Evolutionary conservation across 192 early-diverging fungal genomes (phyloP).

Genomic region (Rhizophagus sp.): DNA sequence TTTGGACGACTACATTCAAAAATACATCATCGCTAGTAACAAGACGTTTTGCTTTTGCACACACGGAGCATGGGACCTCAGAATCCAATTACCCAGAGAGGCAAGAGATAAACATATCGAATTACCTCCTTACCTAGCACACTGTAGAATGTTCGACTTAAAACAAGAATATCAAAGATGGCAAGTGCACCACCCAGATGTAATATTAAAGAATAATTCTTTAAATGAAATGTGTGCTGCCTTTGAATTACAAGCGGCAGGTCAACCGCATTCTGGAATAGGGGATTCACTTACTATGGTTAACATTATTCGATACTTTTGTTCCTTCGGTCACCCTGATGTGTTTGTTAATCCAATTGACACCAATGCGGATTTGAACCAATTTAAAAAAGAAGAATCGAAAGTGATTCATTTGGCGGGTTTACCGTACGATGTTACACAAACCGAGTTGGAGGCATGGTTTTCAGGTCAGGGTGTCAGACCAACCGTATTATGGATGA

Average conservation of each 20-base stretch:
- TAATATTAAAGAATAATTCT: slow-evolving; percentile 50
- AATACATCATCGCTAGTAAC: slow-evolving; percentile 49
- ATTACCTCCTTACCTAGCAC: slow-evolving; percentile 57
- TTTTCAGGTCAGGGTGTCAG: slow-evolving; percentile 54
- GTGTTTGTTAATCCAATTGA: slow-evolving; percentile 66
- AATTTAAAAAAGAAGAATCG: slow-evolving; percentile 65
- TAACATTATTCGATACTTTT: slow-evolving; percentile 54
- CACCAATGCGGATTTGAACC: slow-evolving; percentile 57
- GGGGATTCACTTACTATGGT: slow-evolving; percentile 64
- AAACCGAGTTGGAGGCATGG: slow-evolving; percentile 62
- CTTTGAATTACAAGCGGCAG: slow-evolving; percentile 51
- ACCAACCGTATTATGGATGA: slow-evolving; percentile 63
- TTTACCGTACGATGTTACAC: slow-evolving; percentile 61
- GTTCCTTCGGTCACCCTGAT: slow-evolving; percentile 50
- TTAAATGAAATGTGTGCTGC: slow-evolving; percentile 60
- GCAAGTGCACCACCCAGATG: slow-evolving; percentile 61
- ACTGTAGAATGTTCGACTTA: slow-evolving; percentile 66
- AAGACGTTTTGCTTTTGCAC: slow-evolving; percentile 69
- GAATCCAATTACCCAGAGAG: slow-evolving; percentile 67
- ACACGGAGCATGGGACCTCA: slow-evolving; percentile 71
- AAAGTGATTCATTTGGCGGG: slow-evolving; percentile 65
- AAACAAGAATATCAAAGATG: slow-evolving; percentile 66
- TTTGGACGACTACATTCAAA: slow-evolving; percentile 54
- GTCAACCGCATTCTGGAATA: slow-evolving; percentile 56
- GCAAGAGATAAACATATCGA: slow-evolving; percentile 63